Evolutionary conservation across 1,284 basidiomycete genomes (phyloP).

Genomic region (Pseudozyma pruni): DNA sequence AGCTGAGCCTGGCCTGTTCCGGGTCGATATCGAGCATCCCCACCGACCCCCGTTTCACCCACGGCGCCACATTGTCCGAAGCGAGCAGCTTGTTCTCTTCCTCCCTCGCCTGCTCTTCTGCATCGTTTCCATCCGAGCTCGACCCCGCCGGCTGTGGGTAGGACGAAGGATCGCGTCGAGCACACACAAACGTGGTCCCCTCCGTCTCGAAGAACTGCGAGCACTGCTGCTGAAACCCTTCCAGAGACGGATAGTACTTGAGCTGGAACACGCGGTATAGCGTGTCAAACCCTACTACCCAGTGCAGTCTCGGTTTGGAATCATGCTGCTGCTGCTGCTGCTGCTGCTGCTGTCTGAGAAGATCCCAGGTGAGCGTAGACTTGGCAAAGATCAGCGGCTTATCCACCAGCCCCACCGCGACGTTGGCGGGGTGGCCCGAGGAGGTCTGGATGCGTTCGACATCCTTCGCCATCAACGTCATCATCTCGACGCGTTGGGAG

Average conservation of each 20-base stretch:
- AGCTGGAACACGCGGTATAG: conserved; percentile 83
- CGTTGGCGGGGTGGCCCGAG: conserved; percentile 69
- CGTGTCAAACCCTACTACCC: conserved; percentile 87
- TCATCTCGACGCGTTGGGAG: conserved; percentile 66
- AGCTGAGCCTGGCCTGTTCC: conserved; percentile 41
- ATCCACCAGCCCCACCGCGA: conserved; percentile 84
- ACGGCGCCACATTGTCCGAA: conserved; percentile 27
- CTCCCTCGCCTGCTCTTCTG: conserved; percentile 9
- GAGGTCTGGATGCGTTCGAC: conserved; percentile 35
- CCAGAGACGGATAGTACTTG: conserved; percentile 76
- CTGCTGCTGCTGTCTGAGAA: conserved; percentile 66
- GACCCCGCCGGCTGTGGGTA: conserved; percentile 16
- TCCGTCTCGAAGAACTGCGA: conserved; percentile 74
- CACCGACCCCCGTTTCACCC: conserved; percentile 39
- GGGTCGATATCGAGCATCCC: conserved; percentile 46
- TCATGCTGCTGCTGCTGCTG: not conserved
- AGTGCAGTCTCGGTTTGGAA: conserved; percentile 70
- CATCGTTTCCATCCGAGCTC: not conserved
- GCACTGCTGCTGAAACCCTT: conserved; percentile 74
- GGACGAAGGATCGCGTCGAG: conserved; percentile 41
- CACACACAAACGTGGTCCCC: conserved; percentile 74
- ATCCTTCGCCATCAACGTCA: conserved; percentile 62
- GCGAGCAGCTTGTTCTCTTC: conserved; percentile 37
- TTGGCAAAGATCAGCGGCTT: conserved; percentile 91
- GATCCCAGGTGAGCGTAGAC: conserved; percentile 73